Evolutionary conservation across 805 yeast species (phyloP).

Genomic region (Ogataea saltuana): DNA sequence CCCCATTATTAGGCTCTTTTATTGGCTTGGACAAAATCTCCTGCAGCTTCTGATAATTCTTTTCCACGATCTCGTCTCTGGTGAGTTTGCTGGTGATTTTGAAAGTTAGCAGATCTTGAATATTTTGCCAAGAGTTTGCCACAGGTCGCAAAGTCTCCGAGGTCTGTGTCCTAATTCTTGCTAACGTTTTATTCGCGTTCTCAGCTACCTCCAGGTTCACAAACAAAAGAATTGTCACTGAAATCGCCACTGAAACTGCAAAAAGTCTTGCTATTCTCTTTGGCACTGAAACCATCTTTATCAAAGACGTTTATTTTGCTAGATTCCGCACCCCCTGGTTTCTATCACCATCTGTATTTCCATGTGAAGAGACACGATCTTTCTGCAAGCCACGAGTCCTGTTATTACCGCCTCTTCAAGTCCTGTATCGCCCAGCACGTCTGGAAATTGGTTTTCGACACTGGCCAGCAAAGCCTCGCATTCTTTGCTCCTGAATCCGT

Average conservation of each 20-base stretch:
- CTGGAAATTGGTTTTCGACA: too few relatives aligned
- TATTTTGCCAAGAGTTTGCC: background rate
- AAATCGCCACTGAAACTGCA: slow-evolving; percentile 11
- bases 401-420: too few relatives aligned
- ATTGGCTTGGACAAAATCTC: slow-evolving; percentile 40
- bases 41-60: slow-evolving; percentile 42
- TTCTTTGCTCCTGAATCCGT: background rate
- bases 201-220: slow-evolving; percentile 7
- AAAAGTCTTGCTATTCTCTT: slow-evolving; percentile 13
- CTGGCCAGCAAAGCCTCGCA: background rate
- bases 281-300: slow-evolving; percentile 15
- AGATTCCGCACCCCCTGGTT: too few relatives aligned
- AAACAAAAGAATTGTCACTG: slow-evolving; percentile 8
- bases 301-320: background rate
- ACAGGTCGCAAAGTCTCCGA: background rate
- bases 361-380: too few relatives aligned
- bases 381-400: too few relatives aligned
- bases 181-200: background rate
- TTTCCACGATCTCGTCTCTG: slow-evolving; percentile 35
- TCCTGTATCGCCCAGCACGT: too few relatives aligned
- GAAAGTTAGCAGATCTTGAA: slow-evolving; percentile 16
- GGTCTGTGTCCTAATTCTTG: background rate
- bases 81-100: slow-evolving; percentile 14
- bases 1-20: slow-evolving; percentile 48
- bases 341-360: background rate